These are phyloP conservation scores for Leccinum longicurvipes DNA, from an alignment of 768 basidiomycete genomes.

Conservation along the genomic window DNA sequence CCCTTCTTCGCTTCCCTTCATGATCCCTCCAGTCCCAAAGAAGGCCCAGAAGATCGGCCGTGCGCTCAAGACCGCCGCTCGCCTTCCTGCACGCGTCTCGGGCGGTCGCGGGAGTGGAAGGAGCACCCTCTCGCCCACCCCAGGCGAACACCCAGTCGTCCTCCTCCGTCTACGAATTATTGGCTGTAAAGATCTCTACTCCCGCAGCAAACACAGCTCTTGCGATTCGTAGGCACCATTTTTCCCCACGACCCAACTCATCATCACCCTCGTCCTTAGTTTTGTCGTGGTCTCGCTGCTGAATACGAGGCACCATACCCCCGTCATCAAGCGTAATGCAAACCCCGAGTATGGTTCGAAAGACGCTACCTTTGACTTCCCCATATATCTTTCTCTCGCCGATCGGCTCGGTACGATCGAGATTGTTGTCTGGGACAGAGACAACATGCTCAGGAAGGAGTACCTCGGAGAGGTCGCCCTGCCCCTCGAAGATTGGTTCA, in stretches of 20 bases:
- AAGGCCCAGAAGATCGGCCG: conserved; percentile 51
- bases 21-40: conserved; percentile 36
- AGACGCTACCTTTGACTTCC: conserved; percentile 87
- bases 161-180: conserved; percentile 66
- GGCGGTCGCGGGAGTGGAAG: conserved; percentile 38
- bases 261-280: conserved; percentile 33
- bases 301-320: conserved; percentile 61
- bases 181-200: conserved; percentile 55
- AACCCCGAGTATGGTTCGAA: conserved; percentile 65
- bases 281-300: conserved; percentile 68
- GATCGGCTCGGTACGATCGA: conserved; percentile 75
- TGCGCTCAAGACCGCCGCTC: conserved; percentile 59
- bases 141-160: conserved; percentile 66
- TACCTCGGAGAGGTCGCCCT: conserved; percentile 88
- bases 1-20: conserved; percentile 4
- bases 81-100: conserved; percentile 47
- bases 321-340: conserved; percentile 67
- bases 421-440: conserved; percentile 92
- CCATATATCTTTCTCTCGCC: conserved; percentile 73
- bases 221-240: conserved; percentile 70
- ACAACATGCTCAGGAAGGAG: conserved; percentile 77
- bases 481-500: conserved; percentile 81
- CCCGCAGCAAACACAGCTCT: conserved; percentile 64
- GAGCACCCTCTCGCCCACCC: conserved; percentile 39
- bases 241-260: not conserved